phyloP scores from a whole-genome alignment of 2,329 filamentous ascomycete species.

The Microdochium bolleyi region DNA sequence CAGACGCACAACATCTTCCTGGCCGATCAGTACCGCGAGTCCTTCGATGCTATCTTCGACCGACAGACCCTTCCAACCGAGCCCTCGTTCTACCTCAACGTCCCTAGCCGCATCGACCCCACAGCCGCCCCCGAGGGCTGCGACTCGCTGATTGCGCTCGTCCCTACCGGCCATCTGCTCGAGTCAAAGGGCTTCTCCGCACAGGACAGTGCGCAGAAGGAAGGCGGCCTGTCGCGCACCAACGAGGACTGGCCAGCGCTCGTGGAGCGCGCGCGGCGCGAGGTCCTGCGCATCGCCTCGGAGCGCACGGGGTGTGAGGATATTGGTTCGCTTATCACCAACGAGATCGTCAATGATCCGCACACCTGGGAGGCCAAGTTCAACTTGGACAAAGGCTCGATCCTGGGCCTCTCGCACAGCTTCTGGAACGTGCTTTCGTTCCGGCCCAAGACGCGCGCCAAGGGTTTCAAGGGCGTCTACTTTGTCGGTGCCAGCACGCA shows the following conservation, averaged over 20 bases:
- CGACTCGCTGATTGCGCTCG: conserved; percentile 61
- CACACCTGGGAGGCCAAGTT: conserved; percentile 57
- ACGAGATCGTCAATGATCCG: conserved; percentile 62
- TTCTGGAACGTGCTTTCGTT: conserved; percentile 69
- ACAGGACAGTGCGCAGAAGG: conserved; percentile 19
- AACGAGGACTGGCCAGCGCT: conserved; percentile 55
- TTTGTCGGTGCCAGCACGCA: conserved; percentile 72
- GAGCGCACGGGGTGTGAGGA: conserved; percentile 49
- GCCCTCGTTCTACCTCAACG: conserved; percentile 72
- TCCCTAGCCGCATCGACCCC: conserved; percentile 61
- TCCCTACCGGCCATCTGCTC: conserved; percentile 63
- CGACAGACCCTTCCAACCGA: conserved; percentile 57
- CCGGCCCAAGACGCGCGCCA: conserved; percentile 49
- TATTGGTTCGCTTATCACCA: conserved; percentile 36
- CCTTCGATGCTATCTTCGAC: conserved; percentile 72
- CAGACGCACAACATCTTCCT: conserved; percentile 71
- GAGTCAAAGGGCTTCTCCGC: conserved; percentile 27
- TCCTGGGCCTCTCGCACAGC: conserved; percentile 62
- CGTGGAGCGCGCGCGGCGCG: conserved; percentile 47
- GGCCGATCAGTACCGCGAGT: conserved; percentile 62
- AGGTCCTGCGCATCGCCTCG: conserved; percentile 53
- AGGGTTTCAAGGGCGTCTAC: conserved; percentile 44
- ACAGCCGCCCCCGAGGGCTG: conserved; percentile 57
- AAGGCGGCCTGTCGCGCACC: conserved; percentile 18
- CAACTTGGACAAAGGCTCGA: conserved; percentile 69